Evolutionary conservation across 345 rosid species (phyloP).

Genomic region (Salix brachista): DNA sequence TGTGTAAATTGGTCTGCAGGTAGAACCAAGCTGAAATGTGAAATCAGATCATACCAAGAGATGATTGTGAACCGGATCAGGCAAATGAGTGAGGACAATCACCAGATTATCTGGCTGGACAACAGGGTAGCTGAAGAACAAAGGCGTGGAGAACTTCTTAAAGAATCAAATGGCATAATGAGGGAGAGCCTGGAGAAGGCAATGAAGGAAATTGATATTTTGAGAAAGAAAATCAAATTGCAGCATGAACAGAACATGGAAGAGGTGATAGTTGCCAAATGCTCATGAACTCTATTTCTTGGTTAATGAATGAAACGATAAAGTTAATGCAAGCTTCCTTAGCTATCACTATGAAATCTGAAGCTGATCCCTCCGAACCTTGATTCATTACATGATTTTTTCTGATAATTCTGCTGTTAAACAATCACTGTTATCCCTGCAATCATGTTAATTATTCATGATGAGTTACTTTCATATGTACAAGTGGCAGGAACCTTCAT

Average conservation of each 20-base stretch:
- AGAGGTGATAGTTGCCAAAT: constrained; percentile 50
- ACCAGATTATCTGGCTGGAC: constrained; percentile 50
- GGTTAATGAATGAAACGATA: too few relatives aligned
- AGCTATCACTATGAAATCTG: too few relatives aligned
- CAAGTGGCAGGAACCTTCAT: neutral
- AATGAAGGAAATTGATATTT: constrained; percentile 49
- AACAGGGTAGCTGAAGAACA: constrained; percentile 38
- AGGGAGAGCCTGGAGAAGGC: constrained; percentile 54
- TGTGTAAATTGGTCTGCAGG: constrained; percentile 34
- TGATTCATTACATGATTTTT: too few relatives aligned
- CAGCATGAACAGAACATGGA: constrained; percentile 61
- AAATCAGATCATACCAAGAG: constrained; percentile 69
- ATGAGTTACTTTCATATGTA: neutral
- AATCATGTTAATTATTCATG: neutral
- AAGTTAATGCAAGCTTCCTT: too few relatives aligned
- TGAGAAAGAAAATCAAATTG: constrained; percentile 52
- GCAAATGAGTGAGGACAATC: constrained; percentile 60
- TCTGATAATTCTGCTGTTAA: too few relatives aligned
- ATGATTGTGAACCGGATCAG: constrained; percentile 56
- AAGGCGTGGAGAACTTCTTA: constrained; percentile 40
- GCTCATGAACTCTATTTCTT: too few relatives aligned
- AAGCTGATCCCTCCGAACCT: too few relatives aligned
- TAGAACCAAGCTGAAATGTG: constrained; percentile 52
- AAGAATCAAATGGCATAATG: constrained; percentile 43
- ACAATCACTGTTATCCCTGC: neutral